Base-by-base conservation (phyloP, 352 stramenopile species). In the Elongisporangium prolatum region DNA sequence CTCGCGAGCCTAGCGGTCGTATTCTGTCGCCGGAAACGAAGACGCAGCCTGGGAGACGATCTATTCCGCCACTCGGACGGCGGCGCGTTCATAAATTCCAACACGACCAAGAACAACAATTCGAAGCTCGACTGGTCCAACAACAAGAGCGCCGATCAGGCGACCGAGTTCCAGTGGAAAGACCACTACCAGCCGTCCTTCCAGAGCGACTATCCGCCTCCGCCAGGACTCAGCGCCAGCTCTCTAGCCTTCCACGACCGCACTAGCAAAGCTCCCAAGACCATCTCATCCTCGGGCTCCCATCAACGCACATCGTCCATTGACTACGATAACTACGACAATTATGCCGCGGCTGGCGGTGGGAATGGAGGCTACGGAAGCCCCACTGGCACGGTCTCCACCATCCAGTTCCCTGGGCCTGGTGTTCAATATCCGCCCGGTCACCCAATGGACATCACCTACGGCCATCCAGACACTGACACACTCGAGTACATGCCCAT, bases 241-340 rank as follows among this genome's bases (percentile, higher is more conserved):
- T 79, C 81, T 0, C 73, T 91, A 21, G 75, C 63, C 24, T 91
- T 89, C 54, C 74, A 89, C 48, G 79, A 89, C 22, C 71, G 69
- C 24, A 58, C 61, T 20, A 84, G 75, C 50, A 77, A 66, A 22
- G 60, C 69, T n/a, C 80, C 86, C 44, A 82, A 88, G 54, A 91
- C 81, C 0, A 73, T 75, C 21, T 91, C 78, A 10, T 91, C 81
- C 3, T 86, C 72, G 3, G 77, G 74, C 11, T 86, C 78, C 22
- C 67, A 79, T 18, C 61, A 52, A 14, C 50, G 40, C 16, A 50
- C 52, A n/a, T 65, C 62, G 17, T 64, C 65, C 4, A 68, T 60
- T 22, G 64, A 69, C 61, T 77, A 73, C 48, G 52, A 50, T n/a
- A 48, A 34, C 13, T 68, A 61, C 37, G 57, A 44, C 34, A 44